These are phyloP conservation scores for Kodamaea neixiangensis DNA, from an alignment of 805 yeast species.

Conservation along the genomic window DNA sequence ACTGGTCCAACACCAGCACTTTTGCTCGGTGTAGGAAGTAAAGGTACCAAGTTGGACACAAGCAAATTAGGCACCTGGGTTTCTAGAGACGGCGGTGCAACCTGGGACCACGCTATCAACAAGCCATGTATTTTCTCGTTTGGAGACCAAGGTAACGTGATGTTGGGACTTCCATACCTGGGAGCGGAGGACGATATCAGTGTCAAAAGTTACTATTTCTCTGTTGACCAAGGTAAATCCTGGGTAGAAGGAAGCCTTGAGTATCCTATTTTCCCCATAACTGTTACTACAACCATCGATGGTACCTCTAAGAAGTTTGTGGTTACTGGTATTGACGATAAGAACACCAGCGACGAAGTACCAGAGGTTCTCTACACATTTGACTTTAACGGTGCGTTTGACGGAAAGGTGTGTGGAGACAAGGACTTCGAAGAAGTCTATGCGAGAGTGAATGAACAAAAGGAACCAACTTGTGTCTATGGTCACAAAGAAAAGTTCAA, in stretches of 20 bases:
- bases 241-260: slow-evolving; percentile 60
- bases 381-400: slow-evolving; percentile 61
- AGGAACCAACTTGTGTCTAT: slow-evolving; percentile 54
- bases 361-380: slow-evolving; percentile 36
- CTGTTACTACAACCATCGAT: slow-evolving; percentile 62
- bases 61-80: slow-evolving; percentile 51
- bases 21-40: slow-evolving; percentile 32
- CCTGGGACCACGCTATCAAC: slow-evolving; percentile 62
- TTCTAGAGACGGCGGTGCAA: slow-evolving; percentile 75
- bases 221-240: slow-evolving; percentile 71
- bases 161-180: slow-evolving; percentile 55
- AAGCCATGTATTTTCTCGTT: slow-evolving; percentile 56
- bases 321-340: slow-evolving; percentile 42
- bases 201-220: slow-evolving; percentile 45
- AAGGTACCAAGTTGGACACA: slow-evolving; percentile 27
- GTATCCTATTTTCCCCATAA: slow-evolving; percentile 38
- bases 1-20: slow-evolving; percentile 59
- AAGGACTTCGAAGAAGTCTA: slow-evolving; percentile 67
- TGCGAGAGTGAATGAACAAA: slow-evolving; percentile 44
- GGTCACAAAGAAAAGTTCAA: slow-evolving; percentile 66
- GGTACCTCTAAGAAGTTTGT: slow-evolving; percentile 66
- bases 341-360: slow-evolving; percentile 10
- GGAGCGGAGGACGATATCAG: slow-evolving; percentile 25
- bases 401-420: slow-evolving; percentile 43
- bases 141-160: slow-evolving; percentile 79